phyloP scores from a whole-genome alignment of 495 filamentous ascomycete species.

The Tuber indicum region DNA sequence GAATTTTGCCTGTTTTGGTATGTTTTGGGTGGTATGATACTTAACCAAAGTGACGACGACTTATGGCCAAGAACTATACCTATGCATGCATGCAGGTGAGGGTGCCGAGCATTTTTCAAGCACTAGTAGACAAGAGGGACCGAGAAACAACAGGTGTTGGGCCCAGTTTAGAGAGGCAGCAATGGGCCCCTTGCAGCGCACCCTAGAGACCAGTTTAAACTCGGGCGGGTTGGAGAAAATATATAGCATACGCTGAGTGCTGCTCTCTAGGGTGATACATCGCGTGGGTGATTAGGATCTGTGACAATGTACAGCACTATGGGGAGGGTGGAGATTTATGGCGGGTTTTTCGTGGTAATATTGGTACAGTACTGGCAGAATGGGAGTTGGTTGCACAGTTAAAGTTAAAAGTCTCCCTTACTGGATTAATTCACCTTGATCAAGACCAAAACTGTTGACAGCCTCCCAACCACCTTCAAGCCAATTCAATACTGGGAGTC shows the following conservation, averaged over 20 bases:
- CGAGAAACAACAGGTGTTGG: not conserved
- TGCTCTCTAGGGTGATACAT: not conserved
- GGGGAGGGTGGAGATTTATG: not conserved
- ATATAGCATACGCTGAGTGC: not conserved
- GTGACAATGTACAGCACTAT: not conserved
- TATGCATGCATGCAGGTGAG: not conserved
- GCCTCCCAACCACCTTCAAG: not conserved
- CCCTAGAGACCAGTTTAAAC: not conserved
- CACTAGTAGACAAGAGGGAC: not conserved
- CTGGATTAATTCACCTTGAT: not conserved
- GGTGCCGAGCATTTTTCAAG: not conserved
- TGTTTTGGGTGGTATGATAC: too few relatives aligned
- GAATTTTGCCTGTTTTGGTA: too few relatives aligned
- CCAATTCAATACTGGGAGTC: not conserved
- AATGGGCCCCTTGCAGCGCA: not conserved
- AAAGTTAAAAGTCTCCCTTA: not conserved
- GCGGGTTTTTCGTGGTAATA: not conserved
- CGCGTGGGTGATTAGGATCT: not conserved
- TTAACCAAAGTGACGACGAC: too few relatives aligned
- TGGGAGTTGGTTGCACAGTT: not conserved
- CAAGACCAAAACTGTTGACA: not conserved
- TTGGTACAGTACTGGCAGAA: too few relatives aligned
- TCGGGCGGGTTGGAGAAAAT: too few relatives aligned
- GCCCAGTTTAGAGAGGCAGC: not conserved
- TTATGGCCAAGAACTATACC: not conserved